These are phyloP conservation scores for Hypoxylon rubiginosum DNA, from an alignment of 2,329 filamentous ascomycete species.

Conservation along the genomic window DNA sequence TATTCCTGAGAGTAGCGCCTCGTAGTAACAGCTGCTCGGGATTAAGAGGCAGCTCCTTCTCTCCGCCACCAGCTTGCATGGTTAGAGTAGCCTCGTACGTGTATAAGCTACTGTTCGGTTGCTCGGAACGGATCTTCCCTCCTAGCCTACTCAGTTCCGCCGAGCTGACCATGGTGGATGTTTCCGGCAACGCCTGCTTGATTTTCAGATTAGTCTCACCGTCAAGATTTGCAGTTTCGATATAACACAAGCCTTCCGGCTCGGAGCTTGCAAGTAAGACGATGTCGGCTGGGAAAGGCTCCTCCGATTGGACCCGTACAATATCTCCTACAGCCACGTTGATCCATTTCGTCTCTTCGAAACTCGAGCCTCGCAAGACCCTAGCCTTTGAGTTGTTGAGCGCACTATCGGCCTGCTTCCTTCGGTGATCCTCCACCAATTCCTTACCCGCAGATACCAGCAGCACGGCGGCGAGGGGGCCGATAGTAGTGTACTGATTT, in stretches of 20 bases:
- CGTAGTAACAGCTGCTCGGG: slow-evolving; percentile 94
- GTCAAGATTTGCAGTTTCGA: slow-evolving; percentile 97
- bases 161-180: slow-evolving; percentile 86
- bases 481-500: slow-evolving; percentile 96
- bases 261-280: slow-evolving; percentile 95
- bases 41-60: slow-evolving; percentile 90
- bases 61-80: slow-evolving; percentile 88
- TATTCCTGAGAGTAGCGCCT: slow-evolving; percentile 94
- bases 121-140: slow-evolving; percentile 91
- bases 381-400: slow-evolving; percentile 90
- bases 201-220: slow-evolving; percentile 99
- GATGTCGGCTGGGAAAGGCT: slow-evolving; percentile 93
- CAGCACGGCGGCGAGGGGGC: slow-evolving; percentile 89
- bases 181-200: slow-evolving; percentile 97
- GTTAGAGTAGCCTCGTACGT: slow-evolving; percentile 98
- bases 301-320: slow-evolving; percentile 91
- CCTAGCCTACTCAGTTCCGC: slow-evolving; percentile 87
- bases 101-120: slow-evolving; percentile 98
- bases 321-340: slow-evolving; percentile 94
- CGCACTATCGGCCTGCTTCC: slow-evolving; percentile 86
- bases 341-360: slow-evolving; percentile 92
- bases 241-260: slow-evolving; percentile 97
- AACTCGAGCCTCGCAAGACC: slow-evolving; percentile 85
- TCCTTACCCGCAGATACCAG: slow-evolving; percentile 97
- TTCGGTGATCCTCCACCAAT: slow-evolving; percentile 90